Conservation (phyloP, 2,329 filamentous ascomycete genomes). For the Fusarium sublunatum region DNA sequence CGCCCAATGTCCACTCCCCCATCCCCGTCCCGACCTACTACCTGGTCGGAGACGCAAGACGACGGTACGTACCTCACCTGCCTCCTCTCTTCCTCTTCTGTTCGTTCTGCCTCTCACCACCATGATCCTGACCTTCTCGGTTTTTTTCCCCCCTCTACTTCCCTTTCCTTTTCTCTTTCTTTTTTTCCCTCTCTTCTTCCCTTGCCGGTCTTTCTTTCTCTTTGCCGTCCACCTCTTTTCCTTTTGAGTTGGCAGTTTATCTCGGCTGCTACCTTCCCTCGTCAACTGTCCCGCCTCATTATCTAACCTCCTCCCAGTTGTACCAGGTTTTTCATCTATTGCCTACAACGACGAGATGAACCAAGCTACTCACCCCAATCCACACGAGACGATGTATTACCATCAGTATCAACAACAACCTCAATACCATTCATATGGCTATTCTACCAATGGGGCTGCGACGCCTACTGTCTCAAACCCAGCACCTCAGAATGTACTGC, state of each 20-base stretch:
- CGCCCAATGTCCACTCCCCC: conserved; percentile 31
- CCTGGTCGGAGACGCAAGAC: conserved; percentile 25
- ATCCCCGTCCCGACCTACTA: conserved; percentile 41
- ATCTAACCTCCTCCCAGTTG: conserved; percentile 15
- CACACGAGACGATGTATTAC: conserved; percentile 75
- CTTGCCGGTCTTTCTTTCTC: conserved; percentile 38
- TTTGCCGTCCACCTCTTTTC: conserved; percentile 48
- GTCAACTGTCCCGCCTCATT: conserved; percentile 24
- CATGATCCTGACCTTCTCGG: conserved; percentile 44
- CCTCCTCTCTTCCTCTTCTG: conserved; percentile 39
- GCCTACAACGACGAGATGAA: conserved; percentile 74
- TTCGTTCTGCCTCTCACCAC: conserved; percentile 47
- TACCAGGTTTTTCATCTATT: conserved; percentile 6
- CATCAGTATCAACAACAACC: conserved; percentile 75
- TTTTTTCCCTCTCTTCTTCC: conserved; percentile 48
- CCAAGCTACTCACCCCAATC: conserved; percentile 60
- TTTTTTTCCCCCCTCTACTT: conserved; percentile 45
- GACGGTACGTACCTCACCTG: conserved; percentile 47
- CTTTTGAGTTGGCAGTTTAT: conserved; percentile 65
- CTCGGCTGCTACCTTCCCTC: conserved; percentile 62
- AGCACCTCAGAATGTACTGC: conserved; percentile 68
- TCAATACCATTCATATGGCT: conserved; percentile 77
- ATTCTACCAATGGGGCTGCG: conserved; percentile 73
- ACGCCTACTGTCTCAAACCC: conserved; percentile 75
- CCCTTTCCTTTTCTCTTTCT: conserved; percentile 43